Evolutionary conservation across 2,329 filamentous ascomycete species (phyloP), one percentile per base, ranked within the genome.

Genomic region (Neonectria coccinea): DNA sequence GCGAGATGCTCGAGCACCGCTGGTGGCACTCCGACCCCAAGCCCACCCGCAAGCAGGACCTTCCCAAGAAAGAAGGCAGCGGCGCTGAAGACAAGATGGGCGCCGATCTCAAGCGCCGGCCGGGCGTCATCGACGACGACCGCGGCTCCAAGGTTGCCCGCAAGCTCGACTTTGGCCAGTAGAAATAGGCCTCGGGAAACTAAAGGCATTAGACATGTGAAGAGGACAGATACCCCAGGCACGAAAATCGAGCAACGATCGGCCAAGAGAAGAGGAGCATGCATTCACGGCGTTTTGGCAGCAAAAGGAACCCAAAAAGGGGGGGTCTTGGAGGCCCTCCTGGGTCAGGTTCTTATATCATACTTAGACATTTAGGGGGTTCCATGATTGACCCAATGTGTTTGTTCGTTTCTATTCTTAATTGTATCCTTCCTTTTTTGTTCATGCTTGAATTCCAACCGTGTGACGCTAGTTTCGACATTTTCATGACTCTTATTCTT

Each of bases 11-110:
- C 59, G 85, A 89, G 76, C 94, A 98, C 77, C 82, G 86, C 52
- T 99, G 93, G 90, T 99, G 95, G 93, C 88, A 87, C 44, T 88
- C 87, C 25, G 91, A 96, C 39, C 96, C 96, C 0, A 88, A 89
- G 70, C 95, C 96, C 2, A 97, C 93, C 2, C 87, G 86, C 66
- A 94, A 94, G 73, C 88, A 92, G 75, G 89, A 96, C 73, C 82
- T 99, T 56, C 96, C 96, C 1, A 88, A 86, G 68, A 96, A 95
- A 77, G 86, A 86, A 5, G 91, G 88, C 1, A 90, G 90, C 2
- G 90, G 88, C 0, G 92, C 90, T 8, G 84, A 89, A 64, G 88
- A 92, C 72, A 92, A 92, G 78, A 88, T 96, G 82, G 94, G 88
- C 0, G 91, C 92, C 64, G 94, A 97, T 78, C 81, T 97, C 54